phyloP scores from a whole-genome alignment of 2,329 filamentous ascomycete species.

The Dothideomycetes sp. region DNA sequence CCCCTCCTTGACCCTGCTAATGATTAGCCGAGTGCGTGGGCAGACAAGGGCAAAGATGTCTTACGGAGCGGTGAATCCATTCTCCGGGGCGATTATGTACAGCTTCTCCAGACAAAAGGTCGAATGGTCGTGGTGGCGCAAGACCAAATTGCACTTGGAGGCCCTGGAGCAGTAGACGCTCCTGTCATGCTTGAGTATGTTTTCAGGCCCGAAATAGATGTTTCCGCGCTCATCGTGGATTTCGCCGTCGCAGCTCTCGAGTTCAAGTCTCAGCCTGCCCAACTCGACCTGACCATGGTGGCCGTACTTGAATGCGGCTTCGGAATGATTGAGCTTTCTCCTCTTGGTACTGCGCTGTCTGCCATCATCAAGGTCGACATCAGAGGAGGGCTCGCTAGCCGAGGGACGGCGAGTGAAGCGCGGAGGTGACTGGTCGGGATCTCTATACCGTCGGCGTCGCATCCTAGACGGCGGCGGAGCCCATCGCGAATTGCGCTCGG shows the following conservation, averaged over 20 bases:
- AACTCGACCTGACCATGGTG: conserved; percentile 79
- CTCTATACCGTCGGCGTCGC: conserved; percentile 10
- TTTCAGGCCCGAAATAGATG: conserved; percentile 60
- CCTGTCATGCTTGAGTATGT: conserved; percentile 71
- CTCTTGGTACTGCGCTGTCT: conserved; percentile 22
- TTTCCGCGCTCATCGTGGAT: conserved; percentile 44
- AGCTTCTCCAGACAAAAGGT: conserved; percentile 79
- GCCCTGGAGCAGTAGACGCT: conserved; percentile 86
- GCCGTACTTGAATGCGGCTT: conserved; percentile 60
- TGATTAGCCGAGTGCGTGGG: conserved; percentile 25
- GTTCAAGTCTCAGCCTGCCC: conserved; percentile 73
- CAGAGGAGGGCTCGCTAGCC: conserved; percentile 10
- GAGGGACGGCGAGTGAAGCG: conserved; percentile 5
- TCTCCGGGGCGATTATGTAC: conserved; percentile 73
- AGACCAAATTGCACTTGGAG: conserved; percentile 77
- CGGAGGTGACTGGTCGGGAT: conserved; percentile 8
- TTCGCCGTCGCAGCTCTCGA: conserved; percentile 82
- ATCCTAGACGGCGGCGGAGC: conserved; percentile 10
- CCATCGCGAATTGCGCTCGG: conserved; percentile 15
- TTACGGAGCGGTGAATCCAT: conserved; percentile 79
- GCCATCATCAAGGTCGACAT: conserved; percentile 17
- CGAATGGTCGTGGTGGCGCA: conserved; percentile 70
- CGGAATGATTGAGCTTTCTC: conserved; percentile 31
- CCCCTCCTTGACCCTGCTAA: conserved; percentile 69
- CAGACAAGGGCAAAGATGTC: conserved; percentile 30